phyloP scores from a whole-genome alignment of 169 alveolate genomes.

The Eimeria tenella region DNA sequence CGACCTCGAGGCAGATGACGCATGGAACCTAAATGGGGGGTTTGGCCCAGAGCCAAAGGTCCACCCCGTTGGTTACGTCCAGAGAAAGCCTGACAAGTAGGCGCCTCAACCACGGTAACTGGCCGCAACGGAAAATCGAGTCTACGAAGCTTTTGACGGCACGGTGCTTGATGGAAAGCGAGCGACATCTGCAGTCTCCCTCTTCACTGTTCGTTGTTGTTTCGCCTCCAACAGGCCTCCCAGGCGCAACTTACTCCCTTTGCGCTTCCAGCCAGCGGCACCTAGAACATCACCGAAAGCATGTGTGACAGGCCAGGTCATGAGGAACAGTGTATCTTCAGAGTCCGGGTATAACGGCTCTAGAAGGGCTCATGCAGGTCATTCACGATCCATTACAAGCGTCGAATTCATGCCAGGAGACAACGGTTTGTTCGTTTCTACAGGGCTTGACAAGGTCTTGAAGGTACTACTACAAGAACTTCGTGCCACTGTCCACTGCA shows the following conservation, averaged over 20 bases:
- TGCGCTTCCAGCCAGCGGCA: constrained; percentile 68
- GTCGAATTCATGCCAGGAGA: constrained; percentile 78
- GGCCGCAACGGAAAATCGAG: too few species aligned
- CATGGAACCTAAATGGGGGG: constrained; percentile 58
- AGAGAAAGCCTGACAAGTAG: constrained; percentile 61
- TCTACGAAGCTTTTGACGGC: too few species aligned
- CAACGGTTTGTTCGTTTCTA: constrained; percentile 76
- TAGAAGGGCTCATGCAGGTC: constrained; percentile 51
- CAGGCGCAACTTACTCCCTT: constrained; percentile 53
- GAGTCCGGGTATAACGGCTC: background rate
- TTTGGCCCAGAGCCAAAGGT: constrained; percentile 72
- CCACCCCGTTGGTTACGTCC: constrained; percentile 63
- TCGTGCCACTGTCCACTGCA: background rate
- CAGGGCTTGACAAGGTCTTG: constrained; percentile 69
- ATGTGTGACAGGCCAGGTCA: too few species aligned
- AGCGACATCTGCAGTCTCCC: too few species aligned
- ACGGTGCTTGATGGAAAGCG: too few species aligned
- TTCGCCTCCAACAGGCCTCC: constrained; percentile 49
- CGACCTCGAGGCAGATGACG: constrained; percentile 72
- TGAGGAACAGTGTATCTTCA: background rate
- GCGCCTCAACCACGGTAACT: background rate
- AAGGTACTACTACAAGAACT: constrained; percentile 29
- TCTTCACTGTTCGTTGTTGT: background rate
- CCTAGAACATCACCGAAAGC: background rate
- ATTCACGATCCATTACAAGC: constrained; percentile 65